phyloP scores from a whole-genome alignment of 139 green algal species.

The Desmodesmus armatus region DNA sequence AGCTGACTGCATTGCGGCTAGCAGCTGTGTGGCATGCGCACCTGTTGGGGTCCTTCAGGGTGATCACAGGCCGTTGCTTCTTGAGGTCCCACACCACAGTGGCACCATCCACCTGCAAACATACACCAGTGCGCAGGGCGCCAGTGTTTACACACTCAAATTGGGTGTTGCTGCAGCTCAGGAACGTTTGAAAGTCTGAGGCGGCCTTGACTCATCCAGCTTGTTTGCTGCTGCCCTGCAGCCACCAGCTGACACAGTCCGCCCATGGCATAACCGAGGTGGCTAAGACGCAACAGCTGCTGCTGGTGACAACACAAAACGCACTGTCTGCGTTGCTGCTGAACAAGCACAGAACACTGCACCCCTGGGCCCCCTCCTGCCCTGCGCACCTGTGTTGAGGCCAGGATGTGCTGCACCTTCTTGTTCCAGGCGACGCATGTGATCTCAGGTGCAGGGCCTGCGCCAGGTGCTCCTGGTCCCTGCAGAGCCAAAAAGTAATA shows the following conservation, averaged over 20 bases:
- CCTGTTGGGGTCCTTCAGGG: slow-evolving; percentile 81
- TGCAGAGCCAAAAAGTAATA: slow-evolving; percentile 33
- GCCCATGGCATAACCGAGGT: too few relatives aligned
- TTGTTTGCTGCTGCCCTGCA: too few relatives aligned
- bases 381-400: slow-evolving; percentile 61
- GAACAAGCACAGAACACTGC: too few relatives aligned
- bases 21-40: slow-evolving; percentile 20
- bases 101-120: slow-evolving; percentile 44
- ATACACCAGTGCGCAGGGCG: too few relatives aligned
- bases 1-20: not conserved
- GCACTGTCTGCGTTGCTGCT: not conserved
- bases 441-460: slow-evolving; percentile 74
- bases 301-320: too few relatives aligned
- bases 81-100: slow-evolving; percentile 97
- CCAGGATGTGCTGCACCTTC: slow-evolving; percentile 98
- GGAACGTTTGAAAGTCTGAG: too few relatives aligned
- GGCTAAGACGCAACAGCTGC: not conserved
- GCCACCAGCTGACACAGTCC: too few relatives aligned
- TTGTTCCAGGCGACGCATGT: slow-evolving; percentile 93
- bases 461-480: slow-evolving; percentile 47
- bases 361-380: too few relatives aligned
- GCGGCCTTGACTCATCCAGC: too few relatives aligned
- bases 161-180: too few relatives aligned
- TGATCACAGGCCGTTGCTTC: slow-evolving; percentile 93
- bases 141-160: too few relatives aligned